Percentiles rank a stretch among this genome's conserved stretches.
Conservation (phyloP, 2,329 filamentous ascomycete genomes). For the Penicillium sp. region DNA sequence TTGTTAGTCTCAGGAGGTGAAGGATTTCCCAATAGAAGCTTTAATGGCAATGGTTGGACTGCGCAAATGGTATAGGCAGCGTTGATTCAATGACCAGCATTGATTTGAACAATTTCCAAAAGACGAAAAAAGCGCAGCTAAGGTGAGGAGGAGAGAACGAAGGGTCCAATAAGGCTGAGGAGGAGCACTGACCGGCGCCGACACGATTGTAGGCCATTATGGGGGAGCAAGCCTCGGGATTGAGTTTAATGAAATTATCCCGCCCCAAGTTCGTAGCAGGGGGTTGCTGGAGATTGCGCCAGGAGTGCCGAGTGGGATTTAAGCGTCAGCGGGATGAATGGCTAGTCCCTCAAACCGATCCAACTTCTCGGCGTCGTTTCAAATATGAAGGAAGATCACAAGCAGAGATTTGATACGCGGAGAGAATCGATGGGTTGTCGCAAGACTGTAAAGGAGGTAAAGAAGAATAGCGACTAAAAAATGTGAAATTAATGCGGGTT, state of each 20-base stretch:
- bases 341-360: conserved; percentile 18
- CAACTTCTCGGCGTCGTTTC: conserved; percentile 25
- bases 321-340: conserved; percentile 14
- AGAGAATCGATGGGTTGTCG: conserved; percentile 6
- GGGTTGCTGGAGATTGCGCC: conserved; percentile 30
- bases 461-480: conserved; percentile 2
- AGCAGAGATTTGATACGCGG: conserved; percentile 8
- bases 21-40: neutral
- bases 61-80: neutral
- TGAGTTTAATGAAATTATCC: conserved; percentile 24
- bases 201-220: conserved; percentile 68
- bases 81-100: conserved; percentile 8
- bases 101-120: neutral
- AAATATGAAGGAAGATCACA: conserved; percentile 11
- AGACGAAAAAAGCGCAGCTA: neutral
- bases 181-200: conserved; percentile 54
- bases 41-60: neutral
- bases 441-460: conserved; percentile 4
- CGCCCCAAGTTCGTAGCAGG: conserved; percentile 24
- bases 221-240: conserved; percentile 21
- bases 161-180: conserved; percentile 9
- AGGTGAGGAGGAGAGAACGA: conserved; percentile 15
- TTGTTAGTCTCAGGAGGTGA: conserved; percentile 24
- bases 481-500: conserved; percentile 8
- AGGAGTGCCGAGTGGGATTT: conserved; percentile 24